Base-by-base conservation (phyloP, 2,329 filamentous ascomycete genomes). In the Penicillium frequentans region DNA sequence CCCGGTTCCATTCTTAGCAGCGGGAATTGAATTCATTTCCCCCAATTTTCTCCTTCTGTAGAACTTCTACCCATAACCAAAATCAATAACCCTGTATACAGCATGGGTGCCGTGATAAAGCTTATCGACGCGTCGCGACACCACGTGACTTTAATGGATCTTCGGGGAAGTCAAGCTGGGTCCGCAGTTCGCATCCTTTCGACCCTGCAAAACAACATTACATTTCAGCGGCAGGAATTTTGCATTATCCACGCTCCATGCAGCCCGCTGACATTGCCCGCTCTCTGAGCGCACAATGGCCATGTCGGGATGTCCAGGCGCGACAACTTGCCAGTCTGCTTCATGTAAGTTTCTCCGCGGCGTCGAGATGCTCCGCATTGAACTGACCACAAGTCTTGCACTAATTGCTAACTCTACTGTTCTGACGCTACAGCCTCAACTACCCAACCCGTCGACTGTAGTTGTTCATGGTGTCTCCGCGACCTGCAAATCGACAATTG, bases 381-480 rank as follows among this genome's bases (percentile, higher is more conserved):
- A n/a, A 21, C 5, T 35, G 29, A 47, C 37, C 24, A 29, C 26
- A 5, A 21, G 13, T 3, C n/a, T 11, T 33, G 10, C 10, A n/a
- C 45, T 19, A 21, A 52, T 27, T 46, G 42, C 51, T 53, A 47
- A 53, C 29, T 27, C 13, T 13, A n/a, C 35, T 3, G 21, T 9
- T 26, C 2, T 27, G 26, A 13, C 21, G 6, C 24, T 29, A 59
- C 49, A 78, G 75, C 68, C 70, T 43, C 37, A 56, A 16, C 61
- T 87, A n/a, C 87, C 90, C 29, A 87, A 85, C 55, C 90, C 89
- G 55, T 80, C 86, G 11, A 90, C 90, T 58, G 73, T 97, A 11
- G 86, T 97, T 23, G 75, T 96, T 49, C 87, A 98, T 73, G 95
- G 95, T 50, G 85, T 92, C 29, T 87, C 93, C 68, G 89, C 91